Conservation (phyloP, 2,329 filamentous ascomycete species). For the Neofusicoccum parvum region DNA sequence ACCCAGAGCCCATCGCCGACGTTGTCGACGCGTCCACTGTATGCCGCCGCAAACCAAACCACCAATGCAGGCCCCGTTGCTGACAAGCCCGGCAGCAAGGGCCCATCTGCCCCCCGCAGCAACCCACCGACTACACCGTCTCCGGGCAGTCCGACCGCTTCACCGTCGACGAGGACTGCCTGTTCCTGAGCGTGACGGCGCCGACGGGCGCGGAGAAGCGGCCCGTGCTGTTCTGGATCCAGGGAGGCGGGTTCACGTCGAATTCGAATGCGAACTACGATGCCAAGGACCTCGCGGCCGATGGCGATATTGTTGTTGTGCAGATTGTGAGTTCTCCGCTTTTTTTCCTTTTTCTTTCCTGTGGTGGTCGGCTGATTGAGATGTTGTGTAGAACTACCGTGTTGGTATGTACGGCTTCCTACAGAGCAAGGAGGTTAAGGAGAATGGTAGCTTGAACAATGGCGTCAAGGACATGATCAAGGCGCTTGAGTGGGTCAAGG, state of each 20-base stretch:
- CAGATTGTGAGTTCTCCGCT: constrained; percentile 36
- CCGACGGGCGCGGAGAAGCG: constrained; percentile 40
- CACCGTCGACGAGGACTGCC: constrained; percentile 47
- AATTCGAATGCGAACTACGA: constrained; percentile 49
- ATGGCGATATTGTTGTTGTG: constrained; percentile 62
- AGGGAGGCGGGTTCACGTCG: constrained; percentile 59
- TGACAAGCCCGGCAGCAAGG: constrained; percentile 22
- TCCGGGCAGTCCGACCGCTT: constrained; percentile 24
- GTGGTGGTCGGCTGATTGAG: not conserved
- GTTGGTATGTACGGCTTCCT: constrained; percentile 61
- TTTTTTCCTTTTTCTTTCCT: not conserved
- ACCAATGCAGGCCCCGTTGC: not conserved
- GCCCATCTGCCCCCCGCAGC: constrained; percentile 37
- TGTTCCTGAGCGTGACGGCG: constrained; percentile 54
- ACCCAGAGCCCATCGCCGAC: constrained; percentile 36
- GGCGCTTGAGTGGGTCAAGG: constrained; percentile 51
- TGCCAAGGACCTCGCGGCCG: constrained; percentile 59
- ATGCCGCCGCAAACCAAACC: not conserved
- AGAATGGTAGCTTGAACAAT: constrained; percentile 55
- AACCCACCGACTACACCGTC: constrained; percentile 28
- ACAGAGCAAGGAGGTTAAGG: constrained; percentile 57
- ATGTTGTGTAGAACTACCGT: constrained; percentile 55
- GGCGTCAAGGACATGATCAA: constrained; percentile 56
- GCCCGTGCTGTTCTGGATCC: constrained; percentile 56
- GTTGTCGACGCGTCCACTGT: constrained; percentile 2